Evolutionary conservation across 768 basidiomycete species (phyloP), one percentile per base, ranked within the genome.

Genomic region (Postia placenta): DNA sequence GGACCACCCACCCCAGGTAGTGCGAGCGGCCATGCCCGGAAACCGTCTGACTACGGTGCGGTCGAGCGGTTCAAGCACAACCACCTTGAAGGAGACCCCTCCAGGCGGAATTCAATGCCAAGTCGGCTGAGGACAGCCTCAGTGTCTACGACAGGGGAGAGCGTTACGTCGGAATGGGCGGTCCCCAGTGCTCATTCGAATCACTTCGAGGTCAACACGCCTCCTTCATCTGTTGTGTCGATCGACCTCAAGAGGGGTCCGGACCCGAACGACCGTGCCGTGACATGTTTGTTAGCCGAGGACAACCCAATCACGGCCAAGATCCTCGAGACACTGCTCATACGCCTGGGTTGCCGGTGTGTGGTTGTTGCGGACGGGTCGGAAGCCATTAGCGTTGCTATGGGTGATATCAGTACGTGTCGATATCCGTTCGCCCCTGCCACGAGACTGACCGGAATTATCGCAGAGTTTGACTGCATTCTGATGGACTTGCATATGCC

Each of bases 301-400:
- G 93, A 98, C 59, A 98, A 99, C 60, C 96, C 96, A 1, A 97
- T 98, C 55, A 95, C 93, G 0, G 89, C 90, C 26, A 97, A 98
- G 73, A 97, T 99, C 42, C 85, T 97, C 42, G 93, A 97, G 67
- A 98, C 94, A 2, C 68, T 98, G 39, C 78, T 99, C 41, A 87
- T 91, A 52, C 84, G 94, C 28, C 79, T 98, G 52, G 96, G 96
- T 1, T 98, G 95, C 66, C 86, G 94, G 15, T 92, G 91, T 64
- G 86, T 97, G 9, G 89, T 97, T 7, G 96, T 97, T 15, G 81
- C 92, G 37, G 93, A 98, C 68, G 96, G 96, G 6, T 92, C 94
- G 4, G 92, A 96, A 67, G 96, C 96, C 19, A 86, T 98, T 60
- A 92, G 93, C 55, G 91, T 97, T 43, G 93, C 94, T 2, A 93